Conservation (phyloP, 2,329 filamentous ascomycete genomes). For the Trichoderma arundinaceum region DNA sequence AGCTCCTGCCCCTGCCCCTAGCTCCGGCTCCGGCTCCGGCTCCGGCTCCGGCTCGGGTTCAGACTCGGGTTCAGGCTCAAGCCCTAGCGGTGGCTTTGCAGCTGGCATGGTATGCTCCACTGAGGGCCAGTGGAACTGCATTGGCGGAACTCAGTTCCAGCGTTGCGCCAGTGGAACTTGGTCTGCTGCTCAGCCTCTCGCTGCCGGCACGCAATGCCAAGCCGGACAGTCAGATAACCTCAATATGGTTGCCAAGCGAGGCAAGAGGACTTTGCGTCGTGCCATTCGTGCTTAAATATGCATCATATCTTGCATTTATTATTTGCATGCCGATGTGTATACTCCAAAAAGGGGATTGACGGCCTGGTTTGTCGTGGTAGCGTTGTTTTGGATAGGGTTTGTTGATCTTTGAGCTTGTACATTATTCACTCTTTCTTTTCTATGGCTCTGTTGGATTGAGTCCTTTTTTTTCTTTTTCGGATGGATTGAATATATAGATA, state of each 20-base stretch:
- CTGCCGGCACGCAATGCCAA: constrained; percentile 53
- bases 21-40: constrained; percentile 35
- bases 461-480: no score
- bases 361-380: neutral
- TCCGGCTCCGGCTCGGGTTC: constrained; percentile 33
- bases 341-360: neutral
- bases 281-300: constrained; percentile 34
- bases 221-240: constrained; percentile 50
- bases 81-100: constrained; percentile 41
- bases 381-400: neutral
- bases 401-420: constrained; percentile 8
- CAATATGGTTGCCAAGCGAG: constrained; percentile 41
- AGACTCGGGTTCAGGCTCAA: constrained; percentile 30
- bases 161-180: constrained; percentile 60
- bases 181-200: constrained; percentile 51
- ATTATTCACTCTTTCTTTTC: constrained; percentile 6
- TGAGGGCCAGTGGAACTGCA: constrained; percentile 62
- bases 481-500: constrained; percentile 15
- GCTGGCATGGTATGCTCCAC: constrained; percentile 53
- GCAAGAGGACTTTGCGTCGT: constrained; percentile 40
- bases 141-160: constrained; percentile 57
- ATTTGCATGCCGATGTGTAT: no score
- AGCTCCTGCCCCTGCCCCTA: constrained; percentile 31
- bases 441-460: neutral
- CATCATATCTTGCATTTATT: no score